phyloP scores from a whole-genome alignment of 306 rosid species.

The Oemleria cerasiformis region DNA sequence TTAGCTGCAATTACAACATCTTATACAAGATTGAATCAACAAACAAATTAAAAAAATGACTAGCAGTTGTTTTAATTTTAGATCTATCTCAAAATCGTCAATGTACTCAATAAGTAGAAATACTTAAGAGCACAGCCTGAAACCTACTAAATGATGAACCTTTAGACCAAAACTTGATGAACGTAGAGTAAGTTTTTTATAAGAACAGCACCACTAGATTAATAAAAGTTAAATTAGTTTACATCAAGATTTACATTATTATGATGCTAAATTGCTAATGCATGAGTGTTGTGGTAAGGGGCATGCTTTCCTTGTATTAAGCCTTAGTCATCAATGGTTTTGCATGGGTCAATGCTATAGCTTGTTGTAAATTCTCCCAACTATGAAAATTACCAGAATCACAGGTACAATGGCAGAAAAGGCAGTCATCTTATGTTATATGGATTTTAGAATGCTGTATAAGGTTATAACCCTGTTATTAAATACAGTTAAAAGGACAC shows the following conservation, averaged over 20 bases:
- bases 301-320: neutral
- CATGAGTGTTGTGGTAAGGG: neutral
- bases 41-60: neutral
- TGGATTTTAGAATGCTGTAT: conserved; percentile 17
- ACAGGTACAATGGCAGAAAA: conserved; percentile 10
- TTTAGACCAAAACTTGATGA: neutral
- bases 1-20: neutral
- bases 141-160: conserved; percentile 2
- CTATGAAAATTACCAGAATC: neutral
- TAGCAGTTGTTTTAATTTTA: neutral
- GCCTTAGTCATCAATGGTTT: neutral
- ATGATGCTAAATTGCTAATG: neutral
- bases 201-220: neutral
- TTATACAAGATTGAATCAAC: neutral
- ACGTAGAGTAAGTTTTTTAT: neutral
- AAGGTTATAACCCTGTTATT: conserved; percentile 29
- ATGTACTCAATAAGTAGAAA: neutral
- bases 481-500: conserved; percentile 42
- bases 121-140: neutral
- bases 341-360: neutral
- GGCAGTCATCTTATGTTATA: conserved; percentile 19
- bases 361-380: neutral
- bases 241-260: neutral
- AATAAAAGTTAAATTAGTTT: neutral
- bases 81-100: neutral